phyloP scores from a whole-genome alignment of 1,284 basidiomycete genomes.

The Leccinum solheimii region DNA sequence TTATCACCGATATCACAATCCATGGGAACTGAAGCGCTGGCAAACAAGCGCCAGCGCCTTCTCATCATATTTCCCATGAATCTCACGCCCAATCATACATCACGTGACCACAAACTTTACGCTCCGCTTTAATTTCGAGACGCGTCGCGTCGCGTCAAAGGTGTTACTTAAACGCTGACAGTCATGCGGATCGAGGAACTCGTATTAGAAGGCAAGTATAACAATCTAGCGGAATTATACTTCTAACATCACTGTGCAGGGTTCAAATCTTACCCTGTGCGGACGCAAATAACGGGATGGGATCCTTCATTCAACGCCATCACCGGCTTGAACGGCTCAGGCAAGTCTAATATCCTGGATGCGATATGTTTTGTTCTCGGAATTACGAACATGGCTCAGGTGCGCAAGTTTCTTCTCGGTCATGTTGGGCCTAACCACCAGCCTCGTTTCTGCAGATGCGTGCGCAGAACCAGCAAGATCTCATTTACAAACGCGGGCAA shows the following conservation, averaged over 20 bases:
- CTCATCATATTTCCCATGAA: constrained; percentile 1
- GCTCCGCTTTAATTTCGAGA: constrained; percentile 28
- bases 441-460: constrained; percentile 65
- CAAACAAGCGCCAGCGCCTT: constrained; percentile 4
- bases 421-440: neutral
- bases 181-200: constrained; percentile 81
- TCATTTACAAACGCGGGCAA: constrained; percentile 98
- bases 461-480: constrained; percentile 93
- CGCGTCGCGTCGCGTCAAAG: constrained; percentile 37
- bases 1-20: neutral
- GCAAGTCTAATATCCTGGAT: constrained; percentile 95
- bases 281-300: constrained; percentile 94
- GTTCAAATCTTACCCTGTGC: constrained; percentile 96
- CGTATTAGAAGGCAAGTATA: constrained; percentile 64
- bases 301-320: constrained; percentile 97
- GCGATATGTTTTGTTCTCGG: constrained; percentile 98
- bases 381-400: constrained; percentile 89
- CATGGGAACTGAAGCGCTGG: constrained; percentile 16
- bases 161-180: neutral
- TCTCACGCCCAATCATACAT: neutral
- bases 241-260: constrained; percentile 45
- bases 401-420: constrained; percentile 33
- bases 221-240: too few relatives aligned
- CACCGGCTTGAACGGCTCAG: constrained; percentile 92
- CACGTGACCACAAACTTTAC: constrained; percentile 16